phyloP scores from a whole-genome alignment of 1,284 basidiomycete species.

The Puccinia polysora region DNA sequence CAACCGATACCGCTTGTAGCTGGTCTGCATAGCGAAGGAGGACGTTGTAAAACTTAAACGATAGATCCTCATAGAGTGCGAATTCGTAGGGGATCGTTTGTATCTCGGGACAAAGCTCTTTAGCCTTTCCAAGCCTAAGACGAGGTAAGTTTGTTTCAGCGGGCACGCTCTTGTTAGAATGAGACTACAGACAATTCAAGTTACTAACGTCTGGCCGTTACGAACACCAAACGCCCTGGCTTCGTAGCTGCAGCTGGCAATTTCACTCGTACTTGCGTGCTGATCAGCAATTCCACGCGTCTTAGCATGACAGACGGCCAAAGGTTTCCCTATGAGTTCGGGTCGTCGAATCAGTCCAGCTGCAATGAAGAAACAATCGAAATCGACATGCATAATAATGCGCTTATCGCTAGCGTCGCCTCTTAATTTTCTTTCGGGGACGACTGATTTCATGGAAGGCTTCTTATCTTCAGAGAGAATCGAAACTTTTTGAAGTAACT shows the following conservation, averaged over 20 bases:
- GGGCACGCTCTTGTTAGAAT: too few relatives aligned
- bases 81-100: slow-evolving; percentile 87
- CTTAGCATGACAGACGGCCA: slow-evolving; percentile 91
- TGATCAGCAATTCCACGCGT: slow-evolving; percentile 61
- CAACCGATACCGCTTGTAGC: slow-evolving; percentile 89
- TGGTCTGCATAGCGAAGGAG: slow-evolving; percentile 84
- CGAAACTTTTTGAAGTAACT: slow-evolving; percentile 70
- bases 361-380: slow-evolving; percentile 94
- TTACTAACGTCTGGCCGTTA: slow-evolving; percentile 79
- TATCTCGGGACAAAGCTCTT: slow-evolving; percentile 68
- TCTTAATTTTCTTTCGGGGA: slow-evolving; percentile 45
- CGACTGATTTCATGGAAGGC: slow-evolving; percentile 3
- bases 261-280: slow-evolving; percentile 75
- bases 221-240: slow-evolving; percentile 79
- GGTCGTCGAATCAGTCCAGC: slow-evolving; percentile 75
- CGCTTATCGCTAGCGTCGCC: slow-evolving; percentile 57
- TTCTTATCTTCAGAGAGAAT: slow-evolving; percentile 25
- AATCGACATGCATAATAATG: slow-evolving; percentile 89
- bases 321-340: slow-evolving; percentile 74
- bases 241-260: slow-evolving; percentile 91
- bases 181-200: not conserved
- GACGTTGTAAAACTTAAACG: slow-evolving; percentile 75
- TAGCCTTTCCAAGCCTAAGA: slow-evolving; percentile 69
- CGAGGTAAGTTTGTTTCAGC: too few relatives aligned
- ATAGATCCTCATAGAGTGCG: slow-evolving; percentile 56